A percentile compares a stretch with the other conserved stretches of the same genome.
These are phyloP conservation scores for Fusarium armeniacum DNA, from an alignment of 2,329 filamentous ascomycete species.

Conservation along the genomic window DNA sequence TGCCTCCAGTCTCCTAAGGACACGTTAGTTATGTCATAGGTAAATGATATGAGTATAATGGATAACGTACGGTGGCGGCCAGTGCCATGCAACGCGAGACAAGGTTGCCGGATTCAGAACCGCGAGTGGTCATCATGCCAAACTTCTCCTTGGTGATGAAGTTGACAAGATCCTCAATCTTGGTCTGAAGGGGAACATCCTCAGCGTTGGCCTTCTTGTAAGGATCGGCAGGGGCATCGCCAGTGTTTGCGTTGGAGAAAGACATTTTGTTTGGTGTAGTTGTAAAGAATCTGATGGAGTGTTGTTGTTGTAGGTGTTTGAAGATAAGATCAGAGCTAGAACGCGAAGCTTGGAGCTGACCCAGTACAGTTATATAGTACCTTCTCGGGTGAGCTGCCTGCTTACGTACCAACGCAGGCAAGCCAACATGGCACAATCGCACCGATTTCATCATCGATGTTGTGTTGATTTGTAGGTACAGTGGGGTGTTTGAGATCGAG, in stretches of 20 bases:
- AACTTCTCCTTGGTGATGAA: slow-evolving; percentile 84
- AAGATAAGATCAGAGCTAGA: slow-evolving; percentile 22
- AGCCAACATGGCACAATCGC: slow-evolving; percentile 44
- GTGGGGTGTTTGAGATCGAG: slow-evolving; percentile 33
- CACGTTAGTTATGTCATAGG: slow-evolving; percentile 5
- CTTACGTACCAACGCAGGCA: slow-evolving; percentile 35
- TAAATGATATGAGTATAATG: not conserved
- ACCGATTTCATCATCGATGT: slow-evolving; percentile 50
- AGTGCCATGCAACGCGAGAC: slow-evolving; percentile 90
- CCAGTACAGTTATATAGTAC: slow-evolving; percentile 38
- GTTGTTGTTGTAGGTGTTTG: slow-evolving; percentile 25
- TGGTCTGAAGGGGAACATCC: slow-evolving; percentile 75
- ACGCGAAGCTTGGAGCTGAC: slow-evolving; percentile 13
- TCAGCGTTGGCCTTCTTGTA: slow-evolving; percentile 83
- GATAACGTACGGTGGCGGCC: slow-evolving; percentile 75
- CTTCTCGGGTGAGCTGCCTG: slow-evolving; percentile 7
- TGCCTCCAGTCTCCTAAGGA: slow-evolving; percentile 77
- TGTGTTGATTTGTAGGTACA: slow-evolving; percentile 24
- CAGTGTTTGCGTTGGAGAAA: slow-evolving; percentile 69
- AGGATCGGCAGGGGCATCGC: slow-evolving; percentile 76
- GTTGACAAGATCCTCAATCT: slow-evolving; percentile 78
- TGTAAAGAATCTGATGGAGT: slow-evolving; percentile 6
- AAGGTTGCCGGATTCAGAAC: slow-evolving; percentile 73
- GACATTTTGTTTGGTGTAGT: slow-evolving; percentile 53
- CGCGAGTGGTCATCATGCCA: slow-evolving; percentile 88